Conservation (phyloP, 768 basidiomycete species). For the Erythrobasidium yunnanense region DNA sequence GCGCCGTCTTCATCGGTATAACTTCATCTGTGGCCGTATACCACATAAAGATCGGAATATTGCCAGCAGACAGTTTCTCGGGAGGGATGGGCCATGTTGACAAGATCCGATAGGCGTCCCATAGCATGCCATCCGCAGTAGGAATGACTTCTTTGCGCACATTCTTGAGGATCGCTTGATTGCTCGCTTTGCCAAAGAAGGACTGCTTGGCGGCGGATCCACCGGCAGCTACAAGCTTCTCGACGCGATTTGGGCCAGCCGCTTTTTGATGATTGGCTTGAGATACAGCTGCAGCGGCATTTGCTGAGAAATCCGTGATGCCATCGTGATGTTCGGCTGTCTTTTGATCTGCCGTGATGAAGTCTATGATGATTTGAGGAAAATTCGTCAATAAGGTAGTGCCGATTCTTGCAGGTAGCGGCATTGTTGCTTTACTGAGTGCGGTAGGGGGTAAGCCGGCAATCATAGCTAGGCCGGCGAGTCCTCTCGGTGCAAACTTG, state of each 20-base stretch:
- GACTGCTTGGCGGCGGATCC: background rate
- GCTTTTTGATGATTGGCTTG: background rate
- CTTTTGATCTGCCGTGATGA: background rate
- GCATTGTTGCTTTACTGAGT: background rate
- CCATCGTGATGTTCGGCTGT: background rate
- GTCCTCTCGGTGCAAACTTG: background rate
- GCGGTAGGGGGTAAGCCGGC: background rate
- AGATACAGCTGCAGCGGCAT: background rate
- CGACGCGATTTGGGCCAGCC: background rate
- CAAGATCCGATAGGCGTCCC: background rate
- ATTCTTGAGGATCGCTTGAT: background rate
- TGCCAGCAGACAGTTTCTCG: background rate
- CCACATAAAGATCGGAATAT: background rate
- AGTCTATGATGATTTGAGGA: background rate
- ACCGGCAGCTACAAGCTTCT: background rate
- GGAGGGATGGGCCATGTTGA: background rate
- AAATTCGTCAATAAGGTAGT: background rate
- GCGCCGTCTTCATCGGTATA: background rate
- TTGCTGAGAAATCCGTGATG: background rate
- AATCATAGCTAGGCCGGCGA: background rate
- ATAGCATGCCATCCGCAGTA: background rate
- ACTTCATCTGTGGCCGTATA: background rate
- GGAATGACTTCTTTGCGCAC: background rate
- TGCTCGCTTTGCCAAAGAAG: background rate
- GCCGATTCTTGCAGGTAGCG: background rate